A percentile compares a stretch with the other conserved stretches of the same genome.
Evolutionary conservation across 1,139 yeast species (phyloP).

Genomic region (Meyerozyma guilliermondii): DNA sequence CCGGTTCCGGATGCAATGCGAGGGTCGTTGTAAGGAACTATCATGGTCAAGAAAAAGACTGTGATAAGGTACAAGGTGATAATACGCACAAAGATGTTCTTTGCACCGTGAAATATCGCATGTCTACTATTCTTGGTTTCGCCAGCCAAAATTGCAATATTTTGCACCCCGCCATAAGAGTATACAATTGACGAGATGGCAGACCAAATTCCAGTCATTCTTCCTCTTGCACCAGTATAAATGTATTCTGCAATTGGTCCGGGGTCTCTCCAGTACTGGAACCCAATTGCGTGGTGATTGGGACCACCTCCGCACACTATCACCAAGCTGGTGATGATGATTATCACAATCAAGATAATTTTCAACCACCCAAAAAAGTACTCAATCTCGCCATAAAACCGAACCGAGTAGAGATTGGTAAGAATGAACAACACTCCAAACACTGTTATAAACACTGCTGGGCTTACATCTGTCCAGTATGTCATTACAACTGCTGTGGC

Average conservation of each 20-base stretch:
- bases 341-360: slow-evolving; percentile 20
- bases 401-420: slow-evolving; percentile 21
- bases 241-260: slow-evolving; percentile 19
- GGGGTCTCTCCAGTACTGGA: slow-evolving; percentile 23
- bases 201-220: slow-evolving; percentile 25
- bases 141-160: slow-evolving; percentile 41
- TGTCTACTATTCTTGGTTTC: slow-evolving; percentile 47
- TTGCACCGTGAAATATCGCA: slow-evolving; percentile 42
- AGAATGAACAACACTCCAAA: slow-evolving; percentile 20
- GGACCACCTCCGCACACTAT: slow-evolving; percentile 30
- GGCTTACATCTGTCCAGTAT: slow-evolving; percentile 19
- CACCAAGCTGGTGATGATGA: slow-evolving; percentile 21
- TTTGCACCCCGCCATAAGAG: slow-evolving; percentile 30
- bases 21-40: slow-evolving; percentile 41
- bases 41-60: slow-evolving; percentile 40
- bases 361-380: slow-evolving; percentile 26
- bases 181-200: slow-evolving; percentile 20
- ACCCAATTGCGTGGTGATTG: slow-evolving; percentile 21
- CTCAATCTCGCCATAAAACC: slow-evolving; percentile 29
- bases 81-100: slow-evolving; percentile 40
- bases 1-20: slow-evolving; percentile 34
- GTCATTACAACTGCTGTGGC: slow-evolving; percentile 25
- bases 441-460: slow-evolving; percentile 25
- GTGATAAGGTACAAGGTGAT: slow-evolving; percentile 38
- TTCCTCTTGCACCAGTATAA: slow-evolving; percentile 18